Evolutionary conservation across 192 early-diverging fungal genomes (phyloP).

Genomic region (Mortierella claussenii): DNA sequence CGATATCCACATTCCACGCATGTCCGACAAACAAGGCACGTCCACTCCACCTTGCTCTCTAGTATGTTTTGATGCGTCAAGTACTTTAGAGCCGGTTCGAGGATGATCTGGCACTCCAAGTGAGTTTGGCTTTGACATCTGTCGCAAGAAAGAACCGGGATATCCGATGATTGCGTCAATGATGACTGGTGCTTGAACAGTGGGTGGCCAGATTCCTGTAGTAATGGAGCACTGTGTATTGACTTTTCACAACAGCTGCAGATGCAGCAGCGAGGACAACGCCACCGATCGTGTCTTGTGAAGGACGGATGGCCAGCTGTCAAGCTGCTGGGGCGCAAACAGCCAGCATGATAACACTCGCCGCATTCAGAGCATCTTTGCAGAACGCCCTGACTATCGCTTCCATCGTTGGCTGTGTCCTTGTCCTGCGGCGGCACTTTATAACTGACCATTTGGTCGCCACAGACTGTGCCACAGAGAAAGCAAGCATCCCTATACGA

Average conservation of each 20-base stretch:
- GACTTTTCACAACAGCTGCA: conserved; percentile 26
- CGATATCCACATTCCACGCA: conserved; percentile 49
- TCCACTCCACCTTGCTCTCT: conserved; percentile 14
- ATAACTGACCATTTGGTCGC: no score
- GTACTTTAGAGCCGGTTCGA: conserved; percentile 26
- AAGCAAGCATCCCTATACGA: conserved; percentile 9
- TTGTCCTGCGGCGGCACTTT: no score
- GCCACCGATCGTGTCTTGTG: conserved; percentile 6
- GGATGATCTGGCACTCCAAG: conserved; percentile 26
- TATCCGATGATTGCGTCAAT: no score
- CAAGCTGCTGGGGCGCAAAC: conserved; percentile 19
- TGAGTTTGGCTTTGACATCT: conserved; percentile 21
- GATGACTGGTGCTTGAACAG: no score
- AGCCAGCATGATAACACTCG: conserved; percentile 60
- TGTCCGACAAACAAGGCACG: conserved; percentile 28
- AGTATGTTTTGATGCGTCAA: not conserved
- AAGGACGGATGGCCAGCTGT: not conserved
- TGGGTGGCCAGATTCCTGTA: no score
- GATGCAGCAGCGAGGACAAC: conserved; percentile 28
- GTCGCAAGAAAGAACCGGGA: conserved; percentile 20
- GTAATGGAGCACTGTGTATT: conserved; percentile 1
- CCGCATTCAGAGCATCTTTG: conserved; percentile 56
- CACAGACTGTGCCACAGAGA: conserved; percentile 20
- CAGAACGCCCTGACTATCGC: conserved; percentile 14
- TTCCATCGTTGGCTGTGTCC: not conserved